These are phyloP conservation scores for Daldinia caldariorum DNA, from an alignment of 495 filamentous ascomycete species.

Conservation along the genomic window DNA sequence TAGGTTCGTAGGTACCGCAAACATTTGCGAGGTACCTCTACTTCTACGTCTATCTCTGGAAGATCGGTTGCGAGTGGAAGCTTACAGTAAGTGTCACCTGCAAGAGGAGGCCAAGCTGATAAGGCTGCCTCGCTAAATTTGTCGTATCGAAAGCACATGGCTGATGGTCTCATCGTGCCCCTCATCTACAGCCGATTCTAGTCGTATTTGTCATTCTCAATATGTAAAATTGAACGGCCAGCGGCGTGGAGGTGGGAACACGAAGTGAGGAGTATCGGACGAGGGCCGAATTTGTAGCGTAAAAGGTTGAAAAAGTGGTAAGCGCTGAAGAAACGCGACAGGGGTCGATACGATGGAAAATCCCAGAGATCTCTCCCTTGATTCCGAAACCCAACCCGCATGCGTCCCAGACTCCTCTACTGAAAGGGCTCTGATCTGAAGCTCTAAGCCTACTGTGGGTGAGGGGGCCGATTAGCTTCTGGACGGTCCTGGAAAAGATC, in stretches of 20 bases:
- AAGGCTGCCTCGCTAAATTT: constrained; percentile 15
- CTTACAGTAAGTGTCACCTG: constrained; percentile 17
- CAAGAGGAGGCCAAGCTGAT: neutral
- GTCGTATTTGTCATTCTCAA: constrained; percentile 22
- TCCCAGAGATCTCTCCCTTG: constrained; percentile 25
- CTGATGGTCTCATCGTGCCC: constrained; percentile 4
- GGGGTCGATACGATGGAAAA: constrained; percentile 32
- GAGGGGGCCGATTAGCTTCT: constrained; percentile 29
- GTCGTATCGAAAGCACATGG: constrained; percentile 22
- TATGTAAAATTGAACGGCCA: constrained; percentile 22
- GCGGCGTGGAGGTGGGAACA: constrained; percentile 29
- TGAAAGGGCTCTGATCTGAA: constrained; percentile 34
- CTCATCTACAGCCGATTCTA: constrained; percentile 14
- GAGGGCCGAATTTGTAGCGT: constrained; percentile 3
- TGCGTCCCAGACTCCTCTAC: constrained; percentile 11
- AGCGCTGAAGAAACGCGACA: constrained; percentile 30
- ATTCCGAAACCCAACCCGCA: constrained; percentile 35
- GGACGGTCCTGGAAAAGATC: constrained; percentile 35
- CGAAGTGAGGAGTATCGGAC: constrained; percentile 36
- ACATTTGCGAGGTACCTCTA: constrained; percentile 35
- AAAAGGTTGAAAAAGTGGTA: constrained; percentile 23
- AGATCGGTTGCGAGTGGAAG: constrained; percentile 23
- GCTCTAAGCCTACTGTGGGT: constrained; percentile 23
- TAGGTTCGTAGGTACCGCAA: constrained; percentile 25
- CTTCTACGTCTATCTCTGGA: constrained; percentile 28